phyloP scores from a whole-genome alignment of 129 eudicot species.

The Flaveria trinervia region DNA sequence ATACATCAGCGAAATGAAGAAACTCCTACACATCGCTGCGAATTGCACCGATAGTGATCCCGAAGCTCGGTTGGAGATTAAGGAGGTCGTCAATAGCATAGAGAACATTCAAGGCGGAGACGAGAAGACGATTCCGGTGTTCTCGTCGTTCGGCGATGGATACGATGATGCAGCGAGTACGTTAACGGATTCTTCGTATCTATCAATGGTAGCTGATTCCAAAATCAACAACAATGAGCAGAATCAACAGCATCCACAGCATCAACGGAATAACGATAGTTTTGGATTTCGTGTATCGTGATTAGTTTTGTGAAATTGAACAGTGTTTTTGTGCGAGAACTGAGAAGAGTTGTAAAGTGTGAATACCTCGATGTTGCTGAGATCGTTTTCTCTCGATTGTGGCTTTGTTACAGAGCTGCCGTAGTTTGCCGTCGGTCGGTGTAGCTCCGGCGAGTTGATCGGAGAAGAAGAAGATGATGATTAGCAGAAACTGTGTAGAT shows the following conservation, averaged over 20 bases:
- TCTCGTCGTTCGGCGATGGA: constrained; percentile 25
- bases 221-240: constrained; percentile 25
- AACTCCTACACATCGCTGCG: constrained; percentile 57
- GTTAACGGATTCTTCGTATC: constrained; percentile 29
- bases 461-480: not conserved
- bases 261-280: constrained; percentile 23
- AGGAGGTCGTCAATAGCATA: constrained; percentile 47
- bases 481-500: too few species aligned
- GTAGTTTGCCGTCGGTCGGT: not conserved
- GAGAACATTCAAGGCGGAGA: constrained; percentile 48
- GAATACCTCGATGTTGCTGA: not conserved
- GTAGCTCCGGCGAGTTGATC: not conserved
- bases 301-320: not conserved
- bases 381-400: not conserved
- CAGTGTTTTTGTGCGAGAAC: not conserved
- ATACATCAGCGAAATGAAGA: constrained; percentile 42
- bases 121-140: constrained; percentile 28
- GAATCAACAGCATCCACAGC: not conserved
- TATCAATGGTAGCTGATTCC: constrained; percentile 19
- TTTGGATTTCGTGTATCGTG: constrained; percentile 26
- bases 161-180: constrained; percentile 35
- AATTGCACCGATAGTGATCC: constrained; percentile 59
- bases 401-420: not conserved
- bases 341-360: constrained; percentile 20
- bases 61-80: constrained; percentile 45